A percentile compares a stretch with the other conserved stretches of the same genome.
These are phyloP conservation scores for Trametopsis cervina DNA, from an alignment of 768 basidiomycete genomes.

Conservation along the genomic window DNA sequence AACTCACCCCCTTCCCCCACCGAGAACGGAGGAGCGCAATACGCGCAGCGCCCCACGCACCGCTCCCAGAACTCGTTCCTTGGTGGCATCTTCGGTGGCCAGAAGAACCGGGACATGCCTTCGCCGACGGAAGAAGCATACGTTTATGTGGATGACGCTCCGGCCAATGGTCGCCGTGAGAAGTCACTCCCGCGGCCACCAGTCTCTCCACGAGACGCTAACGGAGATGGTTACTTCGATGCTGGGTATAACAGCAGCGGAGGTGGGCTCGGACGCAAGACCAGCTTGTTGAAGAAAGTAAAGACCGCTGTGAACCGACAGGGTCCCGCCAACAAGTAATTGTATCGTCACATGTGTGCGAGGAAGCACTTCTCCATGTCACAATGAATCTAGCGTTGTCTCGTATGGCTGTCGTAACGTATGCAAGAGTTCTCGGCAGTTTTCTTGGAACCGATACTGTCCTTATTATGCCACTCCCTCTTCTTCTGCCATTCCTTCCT, in stretches of 20 bases:
- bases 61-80: slow-evolving; percentile 69
- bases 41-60: slow-evolving; percentile 50
- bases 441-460: not conserved
- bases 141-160: slow-evolving; percentile 53
- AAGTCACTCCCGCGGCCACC: slow-evolving; percentile 51
- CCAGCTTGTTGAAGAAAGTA: slow-evolving; percentile 76
- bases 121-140: slow-evolving; percentile 46
- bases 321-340: slow-evolving; percentile 28
- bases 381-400: not conserved
- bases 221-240: slow-evolving; percentile 45
- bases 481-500: too few relatives aligned
- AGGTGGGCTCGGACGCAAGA: slow-evolving; percentile 56
- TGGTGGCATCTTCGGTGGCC: slow-evolving; percentile 50
- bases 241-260: slow-evolving; percentile 25
- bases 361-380: not conserved
- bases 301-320: slow-evolving; percentile 59
- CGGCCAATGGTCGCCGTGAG: slow-evolving; percentile 30
- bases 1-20: slow-evolving; percentile 39
- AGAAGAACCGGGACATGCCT: slow-evolving; percentile 24
- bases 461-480: slow-evolving; percentile 2
- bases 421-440: not conserved
- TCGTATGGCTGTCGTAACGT: not conserved
- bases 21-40: slow-evolving; percentile 20
- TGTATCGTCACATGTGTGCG: not conserved
- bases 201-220: slow-evolving; percentile 24